Evolutionary conservation across 2,329 filamentous ascomycete genomes (phyloP), one percentile per base, ranked within the genome.

Genomic region (Dothideomycetidae sp.): DNA sequence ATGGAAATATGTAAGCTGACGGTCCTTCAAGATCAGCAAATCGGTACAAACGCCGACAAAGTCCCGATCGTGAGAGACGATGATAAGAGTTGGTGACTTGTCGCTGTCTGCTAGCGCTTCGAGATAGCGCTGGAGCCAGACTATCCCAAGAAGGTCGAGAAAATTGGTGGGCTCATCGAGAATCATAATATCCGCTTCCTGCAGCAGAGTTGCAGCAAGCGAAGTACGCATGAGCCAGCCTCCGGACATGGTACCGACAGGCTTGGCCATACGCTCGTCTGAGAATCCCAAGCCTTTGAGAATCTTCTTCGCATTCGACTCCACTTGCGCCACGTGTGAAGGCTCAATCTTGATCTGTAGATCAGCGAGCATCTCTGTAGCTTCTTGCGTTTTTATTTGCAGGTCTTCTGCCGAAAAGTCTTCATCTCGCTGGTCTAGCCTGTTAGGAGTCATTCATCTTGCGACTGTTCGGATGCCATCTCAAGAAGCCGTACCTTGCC

Each of bases 151-250:
- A 1, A 92, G 63, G 50, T 92, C 83, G 1, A 92, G 68, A 52
- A 83, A 92, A 51, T 92, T 92, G 21, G 83, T 92, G 0, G 84
- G 84, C 53, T 92, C 83, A 53, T 92, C 83, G 2, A 92, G 71
- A 35, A 92, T 76, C 41, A 92, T 64, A 2, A 92, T 73, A 46
- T 92, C 82, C 0, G 76, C 72, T 5, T 78, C 71, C 44, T 85
- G 78, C 1, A 83, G 70, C 3, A 92, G 64, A 0, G 74, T 72
- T 3, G 57, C 58, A 2, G 62, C 63, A 9, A 66, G 53, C 30
- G 55, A 54, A 33, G 59, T 62, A 10, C 62, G 50, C 15, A 61
- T 64, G 33, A 49, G 51, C 62, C 62, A 66, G 1, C 62, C 84
- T 5, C 84, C 83, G 0, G 82, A 90, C 2, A 92, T 63, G 23